A percentile compares a stretch with the other conserved stretches of the same genome.
phyloP scores from a whole-genome alignment of 441 rosid species.

The Brassica balearica region DNA sequence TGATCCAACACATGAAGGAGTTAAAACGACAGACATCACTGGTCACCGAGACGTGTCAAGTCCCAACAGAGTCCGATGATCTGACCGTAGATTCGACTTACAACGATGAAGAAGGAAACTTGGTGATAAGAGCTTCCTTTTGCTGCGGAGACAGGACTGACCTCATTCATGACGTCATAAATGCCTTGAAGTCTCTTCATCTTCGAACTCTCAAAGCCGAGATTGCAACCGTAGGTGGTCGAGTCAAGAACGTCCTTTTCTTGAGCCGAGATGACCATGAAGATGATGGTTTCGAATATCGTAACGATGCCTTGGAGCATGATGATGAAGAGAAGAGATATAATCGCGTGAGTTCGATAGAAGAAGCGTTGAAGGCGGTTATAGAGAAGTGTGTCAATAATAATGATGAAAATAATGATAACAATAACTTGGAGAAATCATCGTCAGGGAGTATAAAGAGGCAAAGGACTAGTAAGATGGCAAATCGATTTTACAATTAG shows the following conservation, averaged over 20 bases:
- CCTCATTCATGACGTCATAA: constrained; percentile 86
- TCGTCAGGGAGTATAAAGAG: constrained; percentile 87
- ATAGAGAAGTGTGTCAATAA: constrained; percentile 69
- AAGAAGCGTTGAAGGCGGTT: constrained; percentile 90
- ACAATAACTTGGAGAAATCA: constrained; percentile 67
- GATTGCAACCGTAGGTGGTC: constrained; percentile 90
- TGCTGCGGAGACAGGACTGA: constrained; percentile 93
- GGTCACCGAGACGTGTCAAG: constrained; percentile 79
- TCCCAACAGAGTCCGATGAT: constrained; percentile 89
- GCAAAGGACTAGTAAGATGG: constrained; percentile 74
- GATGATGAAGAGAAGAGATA: constrained; percentile 48
- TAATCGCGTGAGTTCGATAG: constrained; percentile 66
- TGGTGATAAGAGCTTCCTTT: constrained; percentile 85
- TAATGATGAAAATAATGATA: constrained; percentile 37
- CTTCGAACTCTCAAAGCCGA: constrained; percentile 90
- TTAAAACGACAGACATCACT: constrained; percentile 55
- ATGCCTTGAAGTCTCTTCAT: constrained; percentile 74
- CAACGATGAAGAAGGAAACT: constrained; percentile 80
- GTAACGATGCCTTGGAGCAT: constrained; percentile 16
- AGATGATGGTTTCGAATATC: constrained; percentile 42
- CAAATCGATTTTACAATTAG: constrained; percentile 40
- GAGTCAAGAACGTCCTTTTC: constrained; percentile 86
- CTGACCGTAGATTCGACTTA: constrained; percentile 81
- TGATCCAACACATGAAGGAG: constrained; percentile 74
- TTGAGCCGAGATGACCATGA: constrained; percentile 79